These are phyloP conservation scores for Hypholoma sublateritium DNA, from an alignment of 768 basidiomycete genomes.

Conservation along the genomic window DNA sequence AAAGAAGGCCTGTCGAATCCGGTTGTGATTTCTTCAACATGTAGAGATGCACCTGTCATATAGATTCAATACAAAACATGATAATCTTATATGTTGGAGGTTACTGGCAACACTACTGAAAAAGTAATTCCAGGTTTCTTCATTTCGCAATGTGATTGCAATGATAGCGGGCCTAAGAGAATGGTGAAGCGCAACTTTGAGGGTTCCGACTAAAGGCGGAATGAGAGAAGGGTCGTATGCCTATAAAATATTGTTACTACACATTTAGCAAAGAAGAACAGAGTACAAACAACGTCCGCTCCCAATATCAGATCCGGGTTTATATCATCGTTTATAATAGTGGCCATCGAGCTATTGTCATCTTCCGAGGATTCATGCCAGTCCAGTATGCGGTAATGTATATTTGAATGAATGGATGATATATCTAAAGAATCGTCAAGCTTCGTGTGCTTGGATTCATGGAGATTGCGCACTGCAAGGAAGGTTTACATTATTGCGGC, in stretches of 20 bases:
- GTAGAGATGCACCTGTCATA: slow-evolving; percentile 12
- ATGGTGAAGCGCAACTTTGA: slow-evolving; percentile 43
- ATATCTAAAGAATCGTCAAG: slow-evolving; percentile 40
- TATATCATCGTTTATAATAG: slow-evolving; percentile 40
- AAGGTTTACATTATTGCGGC: slow-evolving; percentile 57
- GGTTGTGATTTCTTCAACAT: slow-evolving; percentile 11
- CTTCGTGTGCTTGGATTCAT: slow-evolving; percentile 16
- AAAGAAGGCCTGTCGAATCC: slow-evolving; percentile 14
- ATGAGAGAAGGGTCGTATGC: slow-evolving; percentile 69
- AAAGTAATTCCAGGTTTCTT: slow-evolving; percentile 50
- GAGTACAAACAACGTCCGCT: slow-evolving; percentile 55
- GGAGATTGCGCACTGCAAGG: slow-evolving; percentile 64
- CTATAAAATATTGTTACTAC: slow-evolving; percentile 30
- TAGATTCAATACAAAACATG: neutral
- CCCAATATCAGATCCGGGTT: slow-evolving; percentile 64
- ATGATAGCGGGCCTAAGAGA: slow-evolving; percentile 37
- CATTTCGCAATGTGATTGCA: slow-evolving; percentile 58
- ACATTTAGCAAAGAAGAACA: neutral
- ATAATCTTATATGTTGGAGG: neutral
- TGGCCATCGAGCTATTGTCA: slow-evolving; percentile 22
- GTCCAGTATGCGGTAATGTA: slow-evolving; percentile 53
- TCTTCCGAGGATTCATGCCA: slow-evolving; percentile 61
- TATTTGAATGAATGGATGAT: slow-evolving; percentile 47
- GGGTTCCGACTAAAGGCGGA: slow-evolving; percentile 50
- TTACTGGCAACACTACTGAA: slow-evolving; percentile 33